Percentiles rank a stretch among this genome's conserved stretches.
phyloP scores from a whole-genome alignment of 2,329 filamentous ascomycete genomes.

The Exophiala mesophila region DNA sequence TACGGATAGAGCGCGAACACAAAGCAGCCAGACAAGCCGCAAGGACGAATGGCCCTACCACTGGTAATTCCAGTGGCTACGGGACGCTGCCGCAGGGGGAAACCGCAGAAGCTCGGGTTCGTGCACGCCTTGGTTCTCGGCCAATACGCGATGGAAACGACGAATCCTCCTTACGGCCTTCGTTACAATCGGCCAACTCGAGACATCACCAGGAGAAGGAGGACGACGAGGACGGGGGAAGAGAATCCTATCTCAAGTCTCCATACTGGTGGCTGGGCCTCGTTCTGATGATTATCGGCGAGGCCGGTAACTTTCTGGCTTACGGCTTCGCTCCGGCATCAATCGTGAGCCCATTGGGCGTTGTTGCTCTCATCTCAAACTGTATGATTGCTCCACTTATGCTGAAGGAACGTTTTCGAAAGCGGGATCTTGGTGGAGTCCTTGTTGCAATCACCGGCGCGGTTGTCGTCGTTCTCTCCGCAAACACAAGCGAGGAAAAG shows the following conservation, averaged over 20 bases:
- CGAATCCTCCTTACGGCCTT: background rate
- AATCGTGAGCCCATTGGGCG: conserved; percentile 91
- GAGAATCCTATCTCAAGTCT: conserved; percentile 76
- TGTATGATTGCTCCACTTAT: conserved; percentile 93
- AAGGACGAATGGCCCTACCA: conserved; percentile 2
- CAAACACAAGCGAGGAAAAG: conserved; percentile 82
- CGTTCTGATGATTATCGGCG: conserved; percentile 84
- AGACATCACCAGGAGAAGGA: conserved; percentile 26
- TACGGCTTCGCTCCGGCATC: conserved; percentile 97
- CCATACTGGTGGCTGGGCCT: conserved; percentile 97
- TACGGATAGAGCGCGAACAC: conserved; percentile 69
- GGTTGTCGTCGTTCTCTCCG: conserved; percentile 87
- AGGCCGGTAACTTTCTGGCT: conserved; percentile 92
- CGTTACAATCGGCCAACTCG: conserved; percentile 3
- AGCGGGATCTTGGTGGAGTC: conserved; percentile 81
- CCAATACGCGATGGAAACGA: conserved; percentile 5
- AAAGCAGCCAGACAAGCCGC: conserved; percentile 40
- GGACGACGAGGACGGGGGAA: conserved; percentile 38
- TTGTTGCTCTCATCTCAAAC: conserved; percentile 95
- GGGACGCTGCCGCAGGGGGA: conserved; percentile 21
- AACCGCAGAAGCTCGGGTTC: conserved; percentile 17
- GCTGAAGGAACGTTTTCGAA: conserved; percentile 84
- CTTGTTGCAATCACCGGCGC: conserved; percentile 80
- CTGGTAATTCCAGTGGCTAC: conserved; percentile 9
- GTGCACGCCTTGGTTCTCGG: conserved; percentile 11